A percentile compares a stretch with the other conserved stretches of the same genome.
These are phyloP conservation scores for Gymnopilus junonius DNA, from an alignment of 768 basidiomycete species.

Conservation along the genomic window DNA sequence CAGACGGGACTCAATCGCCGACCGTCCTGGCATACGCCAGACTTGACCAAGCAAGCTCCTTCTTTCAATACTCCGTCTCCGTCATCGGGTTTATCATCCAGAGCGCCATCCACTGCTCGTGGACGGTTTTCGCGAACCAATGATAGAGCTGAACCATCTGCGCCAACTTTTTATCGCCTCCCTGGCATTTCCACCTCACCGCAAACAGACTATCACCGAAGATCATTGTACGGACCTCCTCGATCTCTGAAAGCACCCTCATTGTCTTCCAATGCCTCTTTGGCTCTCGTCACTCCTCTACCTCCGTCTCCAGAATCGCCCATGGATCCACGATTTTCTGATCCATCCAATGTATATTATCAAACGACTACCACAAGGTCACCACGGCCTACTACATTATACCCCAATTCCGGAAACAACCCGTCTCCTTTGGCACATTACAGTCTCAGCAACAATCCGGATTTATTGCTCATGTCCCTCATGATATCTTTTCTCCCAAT, in stretches of 20 bases:
- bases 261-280: conserved; percentile 42
- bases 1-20: conserved; percentile 40
- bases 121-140: conserved; percentile 32
- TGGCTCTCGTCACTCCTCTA: conserved; percentile 44
- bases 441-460: conserved; percentile 36
- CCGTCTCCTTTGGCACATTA: conserved; percentile 47
- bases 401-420: conserved; percentile 47
- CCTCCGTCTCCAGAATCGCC: conserved; percentile 55
- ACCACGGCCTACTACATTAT: conserved; percentile 49
- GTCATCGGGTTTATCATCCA: conserved; percentile 18
- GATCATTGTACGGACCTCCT: conserved; percentile 48
- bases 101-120: conserved; percentile 25
- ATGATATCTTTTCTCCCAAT: conserved; percentile 47
- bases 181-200: conserved; percentile 33
- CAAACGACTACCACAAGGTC: conserved; percentile 59
- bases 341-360: conserved; percentile 68
- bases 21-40: conserved; percentile 53
- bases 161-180: conserved; percentile 24
- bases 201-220: conserved; percentile 43
- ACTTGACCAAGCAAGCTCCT: conserved; percentile 14
- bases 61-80: conserved; percentile 14
- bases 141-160: conserved; percentile 27
- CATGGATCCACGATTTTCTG: conserved; percentile 38
- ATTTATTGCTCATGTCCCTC: conserved; percentile 33
- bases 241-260: conserved; percentile 43